Evolutionary conservation across 108 stramenopile genomes (phyloP).

Genomic region (Thalassiosira profunda): DNA sequence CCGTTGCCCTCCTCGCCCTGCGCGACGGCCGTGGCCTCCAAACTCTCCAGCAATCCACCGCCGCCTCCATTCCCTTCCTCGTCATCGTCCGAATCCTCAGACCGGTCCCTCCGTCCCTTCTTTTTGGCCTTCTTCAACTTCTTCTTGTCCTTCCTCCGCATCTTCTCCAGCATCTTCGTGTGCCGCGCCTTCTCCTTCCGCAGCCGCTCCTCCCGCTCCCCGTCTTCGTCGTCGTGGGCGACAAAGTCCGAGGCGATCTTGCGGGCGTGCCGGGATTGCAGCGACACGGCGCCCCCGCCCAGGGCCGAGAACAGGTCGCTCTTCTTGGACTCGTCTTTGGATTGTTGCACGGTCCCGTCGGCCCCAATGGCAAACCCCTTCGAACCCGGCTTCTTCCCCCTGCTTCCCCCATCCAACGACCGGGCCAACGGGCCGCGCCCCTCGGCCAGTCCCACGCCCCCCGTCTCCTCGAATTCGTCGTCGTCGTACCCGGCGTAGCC

Average conservation of each 20-base stretch:
- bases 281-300: constrained; percentile 66
- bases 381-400: not conserved
- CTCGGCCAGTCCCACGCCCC: constrained; percentile 43
- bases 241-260: constrained; percentile 83
- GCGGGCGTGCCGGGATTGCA: constrained; percentile 58
- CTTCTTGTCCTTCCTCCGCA: constrained; percentile 59
- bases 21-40: constrained; percentile 45
- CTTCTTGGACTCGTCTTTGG: constrained; percentile 28
- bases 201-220: constrained; percentile 5
- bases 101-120: constrained; percentile 22
- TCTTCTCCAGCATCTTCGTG: constrained; percentile 46
- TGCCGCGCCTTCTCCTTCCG: constrained; percentile 40
- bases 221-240: constrained; percentile 76
- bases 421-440: constrained; percentile 5
- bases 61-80: constrained; percentile 17
- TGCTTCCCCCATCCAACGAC: not conserved
- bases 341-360: not conserved
- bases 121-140: constrained; percentile 57
- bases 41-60: constrained; percentile 27
- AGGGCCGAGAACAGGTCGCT: constrained; percentile 52
- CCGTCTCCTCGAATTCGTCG: constrained; percentile 92
- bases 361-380: constrained; percentile 72
- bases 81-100: constrained; percentile 28
- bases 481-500: constrained; percentile 94
- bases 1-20: not conserved